Evolutionary conservation across 495 filamentous ascomycete genomes (phyloP), one percentile per base, ranked within the genome.

Genomic region (Penicillium lagena): DNA sequence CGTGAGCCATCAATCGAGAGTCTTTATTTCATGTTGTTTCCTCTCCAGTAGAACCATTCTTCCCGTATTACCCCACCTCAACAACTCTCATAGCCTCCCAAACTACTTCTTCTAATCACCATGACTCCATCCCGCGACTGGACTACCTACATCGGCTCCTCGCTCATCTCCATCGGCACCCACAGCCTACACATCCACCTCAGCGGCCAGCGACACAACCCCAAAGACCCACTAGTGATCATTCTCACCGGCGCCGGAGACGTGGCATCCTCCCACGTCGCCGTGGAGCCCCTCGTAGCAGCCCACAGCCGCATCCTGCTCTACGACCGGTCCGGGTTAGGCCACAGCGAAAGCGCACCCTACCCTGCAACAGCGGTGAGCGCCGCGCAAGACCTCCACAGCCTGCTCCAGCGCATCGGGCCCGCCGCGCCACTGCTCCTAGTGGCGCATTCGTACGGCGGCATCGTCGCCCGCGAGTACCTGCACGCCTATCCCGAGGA

Each of bases 401-500:
- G 30, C 10, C 54, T 73, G 15, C 59, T 71, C 11, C 45, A 55
- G 3, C 35, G 7, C 2, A 6, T 6, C 22, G 22, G 22, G 22
- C 22, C 6, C 22, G 22, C 22, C 22, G 60, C 53, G 1, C 76
- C 72, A 3, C 61, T 71, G 34, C 29, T 77, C 7, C 58, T 79
- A 2, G 62, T 72, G 7, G 73, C 59, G 9, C 76, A 79, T 50
- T 76, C 71, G 17, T 79, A 76, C 37, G 76, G 76, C 10, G 76
- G 66, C 5, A 67, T 73, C 32, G 58, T 79, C 35, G 72, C 71
- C 13, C 65, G 75, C 9, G 64, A 70, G 40, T 76, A 68, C 43
- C 49, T 76, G 12, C 63, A 73, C 31, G 31, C 64, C 0, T 54
- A 63, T 27, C 45, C 49, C 3, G 43, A 48, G 12, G 47, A 59